These are phyloP conservation scores for Purpureocillium takamizusanense DNA, from an alignment of 2,329 filamentous ascomycete genomes.

Conservation along the genomic window DNA sequence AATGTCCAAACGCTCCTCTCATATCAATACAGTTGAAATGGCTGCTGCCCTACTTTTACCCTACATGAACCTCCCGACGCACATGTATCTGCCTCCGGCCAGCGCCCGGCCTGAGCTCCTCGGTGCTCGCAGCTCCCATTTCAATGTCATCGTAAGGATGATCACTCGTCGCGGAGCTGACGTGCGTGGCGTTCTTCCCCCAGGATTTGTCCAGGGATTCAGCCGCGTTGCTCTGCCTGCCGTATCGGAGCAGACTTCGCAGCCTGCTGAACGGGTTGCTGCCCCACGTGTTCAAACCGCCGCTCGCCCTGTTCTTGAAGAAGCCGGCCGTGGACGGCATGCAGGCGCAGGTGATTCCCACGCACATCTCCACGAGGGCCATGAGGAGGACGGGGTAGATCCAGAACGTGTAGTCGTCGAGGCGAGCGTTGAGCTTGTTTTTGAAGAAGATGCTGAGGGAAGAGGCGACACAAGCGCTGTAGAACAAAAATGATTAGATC, in stretches of 20 bases:
- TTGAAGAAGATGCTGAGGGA: background rate
- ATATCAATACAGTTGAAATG: no score
- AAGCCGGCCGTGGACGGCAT: background rate
- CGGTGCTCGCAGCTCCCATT: background rate
- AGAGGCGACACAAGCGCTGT: background rate
- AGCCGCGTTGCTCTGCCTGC: background rate
- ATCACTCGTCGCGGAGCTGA: background rate
- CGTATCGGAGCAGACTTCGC: background rate
- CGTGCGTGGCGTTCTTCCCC: background rate
- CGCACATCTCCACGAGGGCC: background rate
- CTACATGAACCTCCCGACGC: no score
- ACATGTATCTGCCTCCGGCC: background rate
- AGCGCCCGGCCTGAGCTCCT: background rate
- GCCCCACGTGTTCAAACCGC: background rate
- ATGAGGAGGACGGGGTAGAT: background rate
- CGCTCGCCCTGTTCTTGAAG: background rate
- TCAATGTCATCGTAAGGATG: background rate
- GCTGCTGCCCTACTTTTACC: no score
- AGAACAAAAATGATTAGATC: no score
- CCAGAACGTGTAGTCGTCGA: background rate
- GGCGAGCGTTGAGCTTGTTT: background rate
- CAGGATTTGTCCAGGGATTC: background rate
- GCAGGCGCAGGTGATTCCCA: background rate
- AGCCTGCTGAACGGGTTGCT: background rate
- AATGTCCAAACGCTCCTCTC: no score